These are phyloP conservation scores for Setaria viridis DNA, from an alignment of 202 grass and related monocot species.

Conservation along the genomic window DNA sequence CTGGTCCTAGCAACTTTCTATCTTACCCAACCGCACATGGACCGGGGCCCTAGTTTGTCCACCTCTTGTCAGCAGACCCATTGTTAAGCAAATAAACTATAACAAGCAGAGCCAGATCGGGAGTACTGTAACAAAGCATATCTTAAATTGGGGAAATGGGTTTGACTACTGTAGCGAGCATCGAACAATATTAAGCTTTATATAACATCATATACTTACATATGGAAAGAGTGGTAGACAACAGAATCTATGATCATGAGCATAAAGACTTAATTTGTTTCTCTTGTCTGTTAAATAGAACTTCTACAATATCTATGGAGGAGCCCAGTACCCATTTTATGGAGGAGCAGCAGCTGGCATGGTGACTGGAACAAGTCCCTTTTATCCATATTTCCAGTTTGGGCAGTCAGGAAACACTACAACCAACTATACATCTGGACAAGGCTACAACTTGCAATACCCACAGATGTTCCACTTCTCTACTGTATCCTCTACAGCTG, in stretches of 20 bases:
- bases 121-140: slow-evolving; percentile 11
- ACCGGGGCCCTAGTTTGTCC: slow-evolving; percentile 39
- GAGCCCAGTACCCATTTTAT: slow-evolving; percentile 87
- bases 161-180: not conserved
- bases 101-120: not conserved
- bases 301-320: slow-evolving; percentile 92
- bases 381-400: slow-evolving; percentile 87
- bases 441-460: slow-evolving; percentile 79
- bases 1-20: slow-evolving; percentile 37
- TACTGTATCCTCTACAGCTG: slow-evolving; percentile 70
- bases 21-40: slow-evolving; percentile 58
- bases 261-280: slow-evolving; percentile 24
- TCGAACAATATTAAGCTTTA: not conserved
- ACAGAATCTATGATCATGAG: slow-evolving; percentile 12
- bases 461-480: slow-evolving; percentile 91
- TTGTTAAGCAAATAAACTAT: slow-evolving; percentile 41
- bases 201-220: not conserved
- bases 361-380: slow-evolving; percentile 78
- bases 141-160: slow-evolving; percentile 5
- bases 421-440: slow-evolving; percentile 68
- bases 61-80: slow-evolving; percentile 24
- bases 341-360: slow-evolving; percentile 74
- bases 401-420: slow-evolving; percentile 63
- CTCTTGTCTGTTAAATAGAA: slow-evolving; percentile 51
- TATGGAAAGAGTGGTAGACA: slow-evolving; percentile 13